These are phyloP conservation scores for Musa acuminata DNA, from an alignment of 176 grass and related monocot genomes.

Conservation along the genomic window DNA sequence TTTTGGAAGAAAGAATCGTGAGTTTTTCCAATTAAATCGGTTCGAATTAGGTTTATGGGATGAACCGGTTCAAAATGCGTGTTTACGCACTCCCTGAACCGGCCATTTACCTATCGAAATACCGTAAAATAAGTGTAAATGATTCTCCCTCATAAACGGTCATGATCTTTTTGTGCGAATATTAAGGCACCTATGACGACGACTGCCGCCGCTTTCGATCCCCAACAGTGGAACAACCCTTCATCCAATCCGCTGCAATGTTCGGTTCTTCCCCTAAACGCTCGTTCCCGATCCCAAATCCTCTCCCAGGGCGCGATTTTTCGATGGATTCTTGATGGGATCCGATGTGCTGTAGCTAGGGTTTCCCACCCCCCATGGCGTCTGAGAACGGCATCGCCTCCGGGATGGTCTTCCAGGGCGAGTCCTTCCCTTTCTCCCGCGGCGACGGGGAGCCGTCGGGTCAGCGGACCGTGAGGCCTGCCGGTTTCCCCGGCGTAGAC, in stretches of 20 bases:
- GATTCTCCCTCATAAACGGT: too few species aligned
- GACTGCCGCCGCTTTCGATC: neutral
- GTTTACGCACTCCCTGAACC: too few species aligned
- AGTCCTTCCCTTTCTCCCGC: neutral
- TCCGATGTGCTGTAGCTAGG: neutral
- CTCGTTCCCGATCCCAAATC: neutral
- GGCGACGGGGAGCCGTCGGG: neutral
- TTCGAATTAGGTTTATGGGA: too few species aligned
- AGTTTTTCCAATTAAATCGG: too few species aligned
- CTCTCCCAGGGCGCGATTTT: neutral
- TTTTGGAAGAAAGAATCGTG: too few species aligned
- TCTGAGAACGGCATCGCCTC: slow-evolving; percentile 15
- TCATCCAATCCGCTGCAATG: neutral
- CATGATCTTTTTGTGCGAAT: neutral
- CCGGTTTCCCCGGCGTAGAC: slow-evolving; percentile 1
- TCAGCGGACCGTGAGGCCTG: neutral
- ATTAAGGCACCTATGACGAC: neutral
- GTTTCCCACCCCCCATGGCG: neutral
- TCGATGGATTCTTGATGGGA: neutral
- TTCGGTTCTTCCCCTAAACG: neutral
- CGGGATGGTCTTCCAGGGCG: slow-evolving; percentile 14
- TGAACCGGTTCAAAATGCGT: too few species aligned
- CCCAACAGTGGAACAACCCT: neutral
- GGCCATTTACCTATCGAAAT: too few species aligned
- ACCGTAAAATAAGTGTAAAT: too few species aligned